Percentiles rank a stretch among this genome's conserved stretches.
phyloP scores from a whole-genome alignment of 1,139 yeast genomes.

The Yamadazyma sp. region DNA sequence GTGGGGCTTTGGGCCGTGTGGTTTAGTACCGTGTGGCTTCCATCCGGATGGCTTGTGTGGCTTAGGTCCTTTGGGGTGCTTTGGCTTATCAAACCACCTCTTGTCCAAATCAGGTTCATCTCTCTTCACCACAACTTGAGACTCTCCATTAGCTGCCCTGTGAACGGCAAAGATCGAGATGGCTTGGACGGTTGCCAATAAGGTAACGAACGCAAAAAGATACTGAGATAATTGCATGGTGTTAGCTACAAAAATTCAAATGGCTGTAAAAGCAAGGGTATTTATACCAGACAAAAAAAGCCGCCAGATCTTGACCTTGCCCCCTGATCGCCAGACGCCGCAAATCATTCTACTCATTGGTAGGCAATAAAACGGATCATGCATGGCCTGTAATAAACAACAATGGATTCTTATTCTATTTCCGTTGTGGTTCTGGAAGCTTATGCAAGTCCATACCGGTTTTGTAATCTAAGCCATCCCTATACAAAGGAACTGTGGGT shows the following conservation, averaged over 20 bases:
- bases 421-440: too few species aligned
- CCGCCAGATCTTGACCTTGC: too few species aligned
- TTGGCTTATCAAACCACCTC: too few species aligned
- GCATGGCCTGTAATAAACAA: background rate
- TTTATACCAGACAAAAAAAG: background rate
- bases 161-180: conserved; percentile 1
- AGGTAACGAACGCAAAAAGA: background rate
- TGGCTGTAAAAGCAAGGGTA: background rate
- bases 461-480: background rate
- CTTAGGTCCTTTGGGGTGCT: background rate
- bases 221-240: background rate
- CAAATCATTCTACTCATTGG: too few species aligned
- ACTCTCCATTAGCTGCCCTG: background rate
- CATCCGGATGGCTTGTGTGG: background rate
- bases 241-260: background rate
- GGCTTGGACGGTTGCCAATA: background rate
- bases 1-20: too few species aligned
- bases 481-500: background rate
- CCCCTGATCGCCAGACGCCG: too few species aligned
- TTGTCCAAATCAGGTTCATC: too few species aligned
- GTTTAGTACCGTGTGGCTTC: background rate
- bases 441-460: background rate
- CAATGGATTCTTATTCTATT: too few species aligned
- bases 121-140: conserved; percentile 1
- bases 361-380: too few species aligned